These are phyloP conservation scores for Xylaria polymorpha DNA, from an alignment of 2,329 filamentous ascomycete species.

Conservation along the genomic window DNA sequence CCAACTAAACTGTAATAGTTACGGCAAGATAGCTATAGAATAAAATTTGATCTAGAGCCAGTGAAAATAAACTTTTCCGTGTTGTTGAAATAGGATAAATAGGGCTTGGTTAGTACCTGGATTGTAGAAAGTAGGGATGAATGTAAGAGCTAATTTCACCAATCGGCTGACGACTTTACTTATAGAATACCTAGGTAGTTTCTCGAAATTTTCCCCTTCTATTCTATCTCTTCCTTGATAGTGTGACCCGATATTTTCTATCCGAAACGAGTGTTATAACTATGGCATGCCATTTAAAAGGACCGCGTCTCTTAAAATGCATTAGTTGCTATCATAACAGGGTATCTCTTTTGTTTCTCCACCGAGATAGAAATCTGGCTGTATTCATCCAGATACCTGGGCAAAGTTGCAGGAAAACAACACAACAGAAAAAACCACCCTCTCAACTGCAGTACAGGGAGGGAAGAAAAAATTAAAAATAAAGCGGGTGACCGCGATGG, in stretches of 20 bases:
- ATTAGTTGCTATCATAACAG: constrained; percentile 12
- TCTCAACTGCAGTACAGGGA: background rate
- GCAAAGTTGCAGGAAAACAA: background rate
- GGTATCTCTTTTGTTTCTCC: constrained; percentile 12
- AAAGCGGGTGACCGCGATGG: background rate
- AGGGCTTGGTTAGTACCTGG: too few species aligned
- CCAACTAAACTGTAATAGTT: too few species aligned
- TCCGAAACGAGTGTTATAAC: background rate
- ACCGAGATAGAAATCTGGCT: background rate
- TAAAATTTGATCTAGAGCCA: too few species aligned
- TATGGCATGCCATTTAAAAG: too few species aligned
- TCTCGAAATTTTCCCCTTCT: background rate
- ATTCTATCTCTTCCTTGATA: background rate
- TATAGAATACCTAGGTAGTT: background rate
- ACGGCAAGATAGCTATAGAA: too few species aligned
- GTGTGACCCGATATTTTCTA: background rate
- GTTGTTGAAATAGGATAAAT: too few species aligned
- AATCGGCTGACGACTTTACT: background rate
- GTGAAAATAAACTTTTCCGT: too few species aligned
- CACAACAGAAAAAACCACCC: background rate
- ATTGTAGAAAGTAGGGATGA: too few species aligned
- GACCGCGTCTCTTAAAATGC: background rate
- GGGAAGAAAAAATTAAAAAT: background rate
- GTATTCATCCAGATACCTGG: background rate
- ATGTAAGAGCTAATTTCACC: background rate